phyloP scores from a whole-genome alignment of 371 early-diverging fungal genomes.

The Dichotomocladium elegans region DNA sequence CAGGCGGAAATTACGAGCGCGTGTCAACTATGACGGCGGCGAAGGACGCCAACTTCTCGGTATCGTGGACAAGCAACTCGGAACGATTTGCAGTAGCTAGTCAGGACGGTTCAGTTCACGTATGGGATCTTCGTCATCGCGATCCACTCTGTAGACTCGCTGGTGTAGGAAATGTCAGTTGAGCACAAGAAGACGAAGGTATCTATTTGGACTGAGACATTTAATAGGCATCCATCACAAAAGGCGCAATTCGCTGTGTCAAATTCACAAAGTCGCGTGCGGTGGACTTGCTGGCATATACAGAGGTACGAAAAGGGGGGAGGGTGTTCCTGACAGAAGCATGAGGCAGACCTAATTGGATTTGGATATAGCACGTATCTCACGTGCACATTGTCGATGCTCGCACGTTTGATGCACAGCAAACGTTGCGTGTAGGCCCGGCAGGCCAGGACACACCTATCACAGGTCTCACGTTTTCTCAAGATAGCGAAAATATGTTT shows the following conservation, averaged over 20 bases:
- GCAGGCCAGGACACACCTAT: slow-evolving; percentile 68
- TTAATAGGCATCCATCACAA: slow-evolving; percentile 49
- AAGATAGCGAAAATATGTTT: slow-evolving; percentile 73
- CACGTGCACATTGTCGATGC: slow-evolving; percentile 86
- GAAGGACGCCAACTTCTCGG: slow-evolving; percentile 32
- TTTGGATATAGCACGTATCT: slow-evolving; percentile 66
- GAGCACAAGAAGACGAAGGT: not conserved
- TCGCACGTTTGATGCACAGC: slow-evolving; percentile 72
- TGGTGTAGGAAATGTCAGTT: slow-evolving; percentile 15
- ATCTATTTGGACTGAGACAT: not conserved
- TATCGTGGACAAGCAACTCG: slow-evolving; percentile 73
- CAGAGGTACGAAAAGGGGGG: no score
- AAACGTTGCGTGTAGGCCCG: slow-evolving; percentile 58
- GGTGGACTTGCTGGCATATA: slow-evolving; percentile 77
- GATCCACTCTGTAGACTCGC: slow-evolving; percentile 40
- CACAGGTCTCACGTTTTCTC: slow-evolving; percentile 74
- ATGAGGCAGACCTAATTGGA: no score
- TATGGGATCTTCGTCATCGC: slow-evolving; percentile 57
- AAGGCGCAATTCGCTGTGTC: slow-evolving; percentile 81
- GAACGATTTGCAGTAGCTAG: slow-evolving; percentile 74
- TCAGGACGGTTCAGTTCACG: slow-evolving; percentile 82
- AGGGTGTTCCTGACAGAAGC: no score
- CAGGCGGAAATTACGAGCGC: slow-evolving; percentile 55
- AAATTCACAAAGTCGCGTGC: slow-evolving; percentile 81
- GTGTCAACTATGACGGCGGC: slow-evolving; percentile 70